Percentiles rank a stretch among this genome's conserved stretches.
These are phyloP conservation scores for Pulveroboletus sp. DNA, from an alignment of 768 basidiomycete species.

Conservation along the genomic window DNA sequence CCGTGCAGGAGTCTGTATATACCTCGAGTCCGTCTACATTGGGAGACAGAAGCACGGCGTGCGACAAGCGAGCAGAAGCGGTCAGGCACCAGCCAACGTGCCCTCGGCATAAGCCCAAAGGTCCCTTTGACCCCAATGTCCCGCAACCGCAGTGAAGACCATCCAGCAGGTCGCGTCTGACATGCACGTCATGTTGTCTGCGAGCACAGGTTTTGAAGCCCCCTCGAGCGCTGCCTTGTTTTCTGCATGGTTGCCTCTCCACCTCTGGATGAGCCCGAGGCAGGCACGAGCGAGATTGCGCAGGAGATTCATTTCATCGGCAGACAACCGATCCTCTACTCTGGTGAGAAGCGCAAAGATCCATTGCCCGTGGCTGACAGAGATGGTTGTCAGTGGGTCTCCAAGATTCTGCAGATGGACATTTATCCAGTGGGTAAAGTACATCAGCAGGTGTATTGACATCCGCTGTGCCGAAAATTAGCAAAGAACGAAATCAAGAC, in stretches of 20 bases:
- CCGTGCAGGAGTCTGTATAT: not conserved
- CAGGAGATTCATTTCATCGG: conserved; percentile 73
- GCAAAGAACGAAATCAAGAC: not conserved
- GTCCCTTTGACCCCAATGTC: conserved; percentile 75
- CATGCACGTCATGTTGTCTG: conserved; percentile 30
- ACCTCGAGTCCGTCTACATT: conserved; percentile 9
- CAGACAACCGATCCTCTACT: conserved; percentile 62
- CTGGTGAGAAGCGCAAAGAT: conserved; percentile 70
- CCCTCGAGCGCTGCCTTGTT: conserved; percentile 5
- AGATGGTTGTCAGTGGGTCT: conserved; percentile 38
- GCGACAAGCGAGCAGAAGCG: not conserved
- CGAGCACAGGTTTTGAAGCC: not conserved
- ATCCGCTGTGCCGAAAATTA: conserved; percentile 43
- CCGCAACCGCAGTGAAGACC: conserved; percentile 56
- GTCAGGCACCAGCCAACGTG: conserved; percentile 32
- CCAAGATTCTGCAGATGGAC: conserved; percentile 44
- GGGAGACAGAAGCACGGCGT: not conserved
- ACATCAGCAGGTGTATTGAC: conserved; percentile 75
- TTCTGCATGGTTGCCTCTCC: conserved; percentile 20
- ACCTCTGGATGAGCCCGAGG: conserved; percentile 43
- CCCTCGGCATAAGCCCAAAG: conserved; percentile 73
- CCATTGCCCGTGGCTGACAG: conserved; percentile 66
- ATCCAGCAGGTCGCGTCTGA: conserved; percentile 64
- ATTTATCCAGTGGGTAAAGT: conserved; percentile 79
- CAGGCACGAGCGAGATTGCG: conserved; percentile 74